Evolutionary conservation across 371 early-diverging fungal species (phyloP), one percentile per base, ranked within the genome.

Genomic region (Rhizomucor pusillus): DNA sequence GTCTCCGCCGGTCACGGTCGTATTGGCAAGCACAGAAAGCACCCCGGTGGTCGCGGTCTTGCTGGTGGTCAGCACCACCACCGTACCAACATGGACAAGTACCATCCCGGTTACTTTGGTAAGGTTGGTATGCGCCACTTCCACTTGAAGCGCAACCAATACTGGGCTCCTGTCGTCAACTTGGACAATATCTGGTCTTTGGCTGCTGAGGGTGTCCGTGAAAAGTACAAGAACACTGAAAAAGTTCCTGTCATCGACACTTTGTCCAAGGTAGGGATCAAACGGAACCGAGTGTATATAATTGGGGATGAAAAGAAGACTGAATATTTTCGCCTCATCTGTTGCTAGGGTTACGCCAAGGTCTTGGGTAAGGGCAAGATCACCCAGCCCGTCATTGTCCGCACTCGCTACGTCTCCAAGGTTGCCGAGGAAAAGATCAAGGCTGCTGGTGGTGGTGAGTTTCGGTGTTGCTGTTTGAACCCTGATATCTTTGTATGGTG

Each of bases 71-170:
- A 92, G 78, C 97, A 97, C 82, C 99, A 99, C 81, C 98, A 99
- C 91, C 92, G 98, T 68, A 99, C 95, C 84, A 95, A 95, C 87
- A 95, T 99, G 91, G 96, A 98, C 84, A 98, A 92, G 91, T 99
- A 94, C 92, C 99, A 99, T 86, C 99, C 99, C 66, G 99, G 99
- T 81, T 98, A 97, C 93, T 99, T 98, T 74, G 99, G 99, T 83
- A 99, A 99, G 86, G 96, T 97, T 81, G 99, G 99, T 91, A 96
- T 97, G 98, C 94, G 98, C 63, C 85, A 93, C 80, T 98, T 94
- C 92, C 98, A 98, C 91, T 82, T 88, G 87, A 97, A 95, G 85
- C 81, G 86, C 71, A 94, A 98, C 86, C 71, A 87, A 71, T 79
- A 82, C 85, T 89, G 90, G 88, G 75, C 90, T 68, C 93, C 93